Base-by-base conservation (phyloP, 257 asterid genomes). In the Buddleja alternifolia region DNA sequence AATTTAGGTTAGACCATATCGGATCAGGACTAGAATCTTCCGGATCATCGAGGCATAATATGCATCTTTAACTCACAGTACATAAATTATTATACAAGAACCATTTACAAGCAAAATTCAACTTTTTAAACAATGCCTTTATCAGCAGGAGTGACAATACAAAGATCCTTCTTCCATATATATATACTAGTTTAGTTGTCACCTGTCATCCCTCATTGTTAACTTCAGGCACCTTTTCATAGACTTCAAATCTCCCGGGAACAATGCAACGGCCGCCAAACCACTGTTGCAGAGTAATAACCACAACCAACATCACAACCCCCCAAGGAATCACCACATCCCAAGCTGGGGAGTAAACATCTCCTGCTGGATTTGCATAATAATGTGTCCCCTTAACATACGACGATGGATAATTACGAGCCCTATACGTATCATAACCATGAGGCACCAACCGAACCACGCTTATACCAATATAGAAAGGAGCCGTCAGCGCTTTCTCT, bases 341-440 rank as follows among this genome's bases (percentile, higher is more conserved):
- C 96, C 96, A 88, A 1, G 84, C 83, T 1, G 85, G 80, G 10
- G 92, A 86, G 85, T 84, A 90, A 23, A 86, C 77, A 39, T 82
- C 96, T 1, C 83, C 86, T 0, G 68, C 62, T 7, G 79, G 94
- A 66, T 84, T 79, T 1, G 90, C 96, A 24, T 88, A 90, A 32
- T 84, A 73, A 72, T 84, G 83, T 0, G 90, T 79, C 36, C 80
- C 81, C 34, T 76, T 60, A 7, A 74, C 71, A 37, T 55, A 73
- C 10, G 5, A 39, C 17, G 20, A n/a, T 1, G 78, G 69, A 7
- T 73, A 83, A 51, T 41, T 73, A 20, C 65, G 90, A 16, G 60
- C 67, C 66, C 96, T 72, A 42, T 86, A 88, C 70, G 81, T 84
- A 81, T 90, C 82, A 53, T 90, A 88, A 3, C 80, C 92, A 52